Evolutionary conservation across 2,329 filamentous ascomycete species (phyloP), one percentile per base, ranked within the genome.

Genomic region (Fusarium pseudograminearum): DNA sequence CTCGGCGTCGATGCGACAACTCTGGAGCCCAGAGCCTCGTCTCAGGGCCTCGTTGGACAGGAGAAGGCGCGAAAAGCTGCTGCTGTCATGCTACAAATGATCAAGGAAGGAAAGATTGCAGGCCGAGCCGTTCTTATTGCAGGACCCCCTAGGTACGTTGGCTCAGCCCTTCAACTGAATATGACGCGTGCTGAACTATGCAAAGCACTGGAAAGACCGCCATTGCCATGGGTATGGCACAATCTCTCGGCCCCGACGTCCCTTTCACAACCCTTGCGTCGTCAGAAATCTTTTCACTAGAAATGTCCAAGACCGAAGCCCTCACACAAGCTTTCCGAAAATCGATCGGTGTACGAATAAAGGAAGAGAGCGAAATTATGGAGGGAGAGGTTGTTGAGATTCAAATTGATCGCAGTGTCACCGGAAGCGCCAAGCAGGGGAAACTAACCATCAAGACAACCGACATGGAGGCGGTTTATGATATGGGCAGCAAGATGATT

Each of bases 401-500:
- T 66, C 95, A 98, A 82, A 98, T 98, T 69, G 96, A 99, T 81
- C 89, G 96, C 73, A 98, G 94, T 76, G 93, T 99, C 57, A 98
- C 96, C 16, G 96, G 96, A 50, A 93, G 92, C 73, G 97, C 96
- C 77, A 99, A 98, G 86, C 95, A 98, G 85, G 96, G 96, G 77
- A 99, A 99, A 83, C 90, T 99, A 70, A 99, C 96, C 22, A 97
- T 99, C 84, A 99, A 99, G 84, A 99, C 96, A 14, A 98, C 95
- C 61, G 96, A 99, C 80, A 99, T 99, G 96, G 96, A 99, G 82
- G 97, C 96, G 15, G 93, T 99, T 72, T 99, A 98, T 83, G 96
- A 99, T 77, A 98, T 99, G 94, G 96, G 96, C 71, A 95, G 92
- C 73, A 98, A 98, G 83, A 98, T 99, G 96, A 99, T 99, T 73